Evolutionary conservation across 129 eudicot species (phyloP).

Genomic region (Centrapalus pauciflorus): DNA sequence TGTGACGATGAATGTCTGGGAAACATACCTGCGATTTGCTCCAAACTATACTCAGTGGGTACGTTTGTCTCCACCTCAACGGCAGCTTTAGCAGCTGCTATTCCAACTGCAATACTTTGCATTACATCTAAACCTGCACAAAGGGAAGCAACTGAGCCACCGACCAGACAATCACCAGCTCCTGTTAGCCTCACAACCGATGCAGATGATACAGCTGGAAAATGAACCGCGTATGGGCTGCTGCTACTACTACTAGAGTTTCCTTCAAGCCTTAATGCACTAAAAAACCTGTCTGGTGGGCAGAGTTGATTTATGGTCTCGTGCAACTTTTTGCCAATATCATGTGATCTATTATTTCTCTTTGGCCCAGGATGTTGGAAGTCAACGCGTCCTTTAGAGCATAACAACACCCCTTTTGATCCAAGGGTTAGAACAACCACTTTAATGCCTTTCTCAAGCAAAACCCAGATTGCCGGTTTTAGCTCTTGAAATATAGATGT

Average conservation of each 20-base stretch:
- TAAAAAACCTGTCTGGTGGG: slow-evolving; percentile 42
- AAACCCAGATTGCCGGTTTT: slow-evolving; percentile 65
- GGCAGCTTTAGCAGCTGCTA: slow-evolving; percentile 84
- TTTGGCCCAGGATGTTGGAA: slow-evolving; percentile 21
- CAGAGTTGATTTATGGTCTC: slow-evolving; percentile 43
- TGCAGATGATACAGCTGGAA: slow-evolving; percentile 74
- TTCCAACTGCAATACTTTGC: slow-evolving; percentile 92
- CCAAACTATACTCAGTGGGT: slow-evolving; percentile 40
- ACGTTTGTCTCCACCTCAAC: slow-evolving; percentile 77
- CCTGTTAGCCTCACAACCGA: slow-evolving; percentile 82
- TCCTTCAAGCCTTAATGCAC: slow-evolving; percentile 22
- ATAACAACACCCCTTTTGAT: slow-evolving; percentile 68
- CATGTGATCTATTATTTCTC: slow-evolving; percentile 15
- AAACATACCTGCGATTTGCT: slow-evolving; percentile 62
- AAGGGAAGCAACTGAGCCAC: slow-evolving; percentile 75
- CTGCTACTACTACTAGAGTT: slow-evolving; percentile 12
- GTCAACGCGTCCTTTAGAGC: slow-evolving; percentile 39
- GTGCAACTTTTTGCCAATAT: slow-evolving; percentile 37
- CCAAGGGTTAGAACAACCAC: slow-evolving; percentile 78
- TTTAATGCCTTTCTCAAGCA: slow-evolving; percentile 72
- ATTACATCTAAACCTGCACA: slow-evolving; percentile 81
- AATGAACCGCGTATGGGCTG: slow-evolving; percentile 56
- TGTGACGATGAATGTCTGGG: too few species aligned
- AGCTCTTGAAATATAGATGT: slow-evolving; percentile 52
- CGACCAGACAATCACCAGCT: slow-evolving; percentile 98